These are phyloP conservation scores for Cyclotella choctawhatcheeana DNA, from an alignment of 108 stramenopile species.

Conservation along the genomic window DNA sequence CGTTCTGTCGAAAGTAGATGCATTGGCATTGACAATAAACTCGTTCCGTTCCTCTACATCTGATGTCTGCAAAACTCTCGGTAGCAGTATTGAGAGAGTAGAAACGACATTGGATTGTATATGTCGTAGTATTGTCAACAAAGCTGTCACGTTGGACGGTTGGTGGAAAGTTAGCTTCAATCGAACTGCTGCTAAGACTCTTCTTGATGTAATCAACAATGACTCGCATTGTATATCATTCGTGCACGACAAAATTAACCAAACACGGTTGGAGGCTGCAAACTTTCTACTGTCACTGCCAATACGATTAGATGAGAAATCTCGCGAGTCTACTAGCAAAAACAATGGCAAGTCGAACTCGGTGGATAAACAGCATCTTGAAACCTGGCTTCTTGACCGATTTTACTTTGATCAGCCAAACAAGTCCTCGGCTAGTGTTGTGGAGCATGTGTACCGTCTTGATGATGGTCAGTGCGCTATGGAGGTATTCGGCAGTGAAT, in stretches of 20 bases:
- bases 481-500: slow-evolving; percentile 29
- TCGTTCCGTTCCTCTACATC: too few species aligned
- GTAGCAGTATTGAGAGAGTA: not conserved
- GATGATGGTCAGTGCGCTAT: slow-evolving; percentile 51
- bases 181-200: slow-evolving; percentile 61
- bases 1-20: slow-evolving; percentile 34
- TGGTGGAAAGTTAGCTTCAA: slow-evolving; percentile 77
- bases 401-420: slow-evolving; percentile 53
- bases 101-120: slow-evolving; percentile 31
- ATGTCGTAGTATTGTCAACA: slow-evolving; percentile 48
- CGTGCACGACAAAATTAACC: slow-evolving; percentile 27
- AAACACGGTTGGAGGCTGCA: slow-evolving; percentile 53
- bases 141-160: slow-evolving; percentile 39
- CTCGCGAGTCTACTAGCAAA: slow-evolving; percentile 12
- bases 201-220: slow-evolving; percentile 48
- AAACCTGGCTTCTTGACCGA: slow-evolving; percentile 52
- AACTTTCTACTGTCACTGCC: slow-evolving; percentile 51
- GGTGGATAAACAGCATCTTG: slow-evolving; percentile 42
- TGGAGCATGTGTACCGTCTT: slow-evolving; percentile 46
- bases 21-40: too few species aligned
- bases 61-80: too few species aligned
- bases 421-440: slow-evolving; percentile 36
- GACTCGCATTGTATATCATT: slow-evolving; percentile 35
- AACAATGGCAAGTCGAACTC: slow-evolving; percentile 1
- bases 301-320: slow-evolving; percentile 40